phyloP scores from a whole-genome alignment of 1,139 yeast species.

The Magnusiomyces tetraspermus region DNA sequence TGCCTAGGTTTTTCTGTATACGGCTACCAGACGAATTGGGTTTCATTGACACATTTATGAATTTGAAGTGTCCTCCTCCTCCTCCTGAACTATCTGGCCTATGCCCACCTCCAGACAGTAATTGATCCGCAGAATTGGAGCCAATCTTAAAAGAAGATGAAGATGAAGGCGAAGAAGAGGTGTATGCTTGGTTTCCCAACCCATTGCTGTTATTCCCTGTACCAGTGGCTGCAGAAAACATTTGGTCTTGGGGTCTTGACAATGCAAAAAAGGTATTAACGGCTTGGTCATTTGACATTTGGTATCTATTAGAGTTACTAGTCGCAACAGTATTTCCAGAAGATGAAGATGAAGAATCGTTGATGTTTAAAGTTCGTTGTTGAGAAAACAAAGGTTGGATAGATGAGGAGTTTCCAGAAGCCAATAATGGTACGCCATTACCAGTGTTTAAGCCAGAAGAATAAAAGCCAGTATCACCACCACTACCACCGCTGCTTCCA shows the following conservation, averaged over 20 bases:
- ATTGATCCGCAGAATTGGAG: background rate
- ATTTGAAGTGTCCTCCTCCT: too few species aligned
- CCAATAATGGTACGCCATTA: too few species aligned
- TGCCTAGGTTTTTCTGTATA: too few species aligned
- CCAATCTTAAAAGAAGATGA: background rate
- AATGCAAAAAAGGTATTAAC: background rate
- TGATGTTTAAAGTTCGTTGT: too few species aligned
- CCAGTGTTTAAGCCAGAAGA: too few species aligned
- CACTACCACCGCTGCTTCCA: background rate
- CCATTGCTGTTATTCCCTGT: background rate
- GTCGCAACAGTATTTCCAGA: too few species aligned
- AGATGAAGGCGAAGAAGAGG: background rate
- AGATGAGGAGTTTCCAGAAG: background rate
- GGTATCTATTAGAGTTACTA: background rate
- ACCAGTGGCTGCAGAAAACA: conserved; percentile 5
- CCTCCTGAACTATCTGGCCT: too few species aligned
- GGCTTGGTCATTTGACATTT: background rate
- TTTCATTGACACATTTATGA: too few species aligned
- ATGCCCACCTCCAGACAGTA: too few species aligned
- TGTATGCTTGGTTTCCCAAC: background rate
- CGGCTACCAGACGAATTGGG: too few species aligned
- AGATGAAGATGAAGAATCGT: too few species aligned
- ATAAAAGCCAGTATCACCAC: too few species aligned
- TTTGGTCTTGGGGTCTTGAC: conserved; percentile 4
- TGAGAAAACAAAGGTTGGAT: background rate